Evolutionary conservation across 2,329 filamentous ascomycete genomes (phyloP).

Genomic region (Arthrobotrys entomopaga): DNA sequence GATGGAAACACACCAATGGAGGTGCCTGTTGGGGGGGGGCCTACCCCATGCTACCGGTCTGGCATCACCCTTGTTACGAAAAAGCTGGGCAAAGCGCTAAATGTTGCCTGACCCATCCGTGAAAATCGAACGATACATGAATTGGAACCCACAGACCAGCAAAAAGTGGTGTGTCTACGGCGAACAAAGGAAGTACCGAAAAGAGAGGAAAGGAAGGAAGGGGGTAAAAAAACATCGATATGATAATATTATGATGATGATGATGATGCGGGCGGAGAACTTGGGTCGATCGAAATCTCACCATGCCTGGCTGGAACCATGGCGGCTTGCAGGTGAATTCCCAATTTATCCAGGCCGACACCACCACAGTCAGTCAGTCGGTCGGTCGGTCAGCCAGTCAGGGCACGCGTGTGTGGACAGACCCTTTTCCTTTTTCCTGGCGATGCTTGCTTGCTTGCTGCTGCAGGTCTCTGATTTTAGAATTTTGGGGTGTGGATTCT

Average conservation of each 20-base stretch:
- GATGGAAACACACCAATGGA: slow-evolving; percentile 4
- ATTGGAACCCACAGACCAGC: background rate
- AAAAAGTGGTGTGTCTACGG: slow-evolving; percentile 1
- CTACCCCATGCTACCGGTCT: slow-evolving; percentile 22
- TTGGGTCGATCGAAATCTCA: slow-evolving; percentile 34
- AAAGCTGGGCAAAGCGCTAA: slow-evolving; percentile 48
- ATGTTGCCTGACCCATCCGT: slow-evolving; percentile 53
- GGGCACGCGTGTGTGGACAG: slow-evolving; percentile 45
- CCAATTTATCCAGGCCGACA: slow-evolving; percentile 53
- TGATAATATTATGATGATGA: slow-evolving; percentile 3
- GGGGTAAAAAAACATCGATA: no score
- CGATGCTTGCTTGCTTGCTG: no score
- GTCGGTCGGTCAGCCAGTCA: slow-evolving; percentile 25
- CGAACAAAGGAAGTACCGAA: slow-evolving; percentile 33
- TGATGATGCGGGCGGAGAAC: background rate
- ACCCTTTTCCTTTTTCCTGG: slow-evolving; percentile 38
- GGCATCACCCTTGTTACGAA: slow-evolving; percentile 40
- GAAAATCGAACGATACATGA: slow-evolving; percentile 21
- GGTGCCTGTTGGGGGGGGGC: no score
- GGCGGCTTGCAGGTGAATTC: slow-evolving; percentile 8
- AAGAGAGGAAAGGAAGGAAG: background rate
- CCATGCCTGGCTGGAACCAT: slow-evolving; percentile 23
- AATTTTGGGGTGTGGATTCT: slow-evolving; percentile 44
- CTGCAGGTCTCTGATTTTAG: slow-evolving; percentile 53
- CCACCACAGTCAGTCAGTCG: no score